Conservation (phyloP, 2,329 filamentous ascomycete genomes). For the Microsporum audouinii region DNA sequence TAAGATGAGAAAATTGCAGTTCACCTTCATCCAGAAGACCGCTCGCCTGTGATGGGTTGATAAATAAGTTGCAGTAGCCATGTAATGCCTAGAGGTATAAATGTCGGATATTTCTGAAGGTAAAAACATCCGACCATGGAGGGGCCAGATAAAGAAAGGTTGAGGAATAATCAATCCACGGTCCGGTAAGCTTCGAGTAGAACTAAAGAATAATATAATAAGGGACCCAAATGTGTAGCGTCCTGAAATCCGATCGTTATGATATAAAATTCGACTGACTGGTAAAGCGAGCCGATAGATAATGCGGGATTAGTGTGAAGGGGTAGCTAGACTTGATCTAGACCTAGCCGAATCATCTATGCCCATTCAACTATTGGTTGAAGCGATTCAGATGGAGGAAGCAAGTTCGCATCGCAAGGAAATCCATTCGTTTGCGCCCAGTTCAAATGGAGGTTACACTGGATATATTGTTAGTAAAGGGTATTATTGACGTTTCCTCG, state of each 20-base stretch:
- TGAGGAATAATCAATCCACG: background rate
- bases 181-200: conserved; percentile 26
- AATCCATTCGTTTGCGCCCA: conserved; percentile 31
- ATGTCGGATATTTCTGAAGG: conserved; percentile 12
- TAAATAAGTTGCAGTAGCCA: conserved; percentile 24
- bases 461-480: conserved; percentile 11
- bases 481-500: conserved; percentile 18
- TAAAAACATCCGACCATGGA: conserved; percentile 12
- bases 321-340: conserved; percentile 27
- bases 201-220: conserved; percentile 24
- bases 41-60: conserved; percentile 16
- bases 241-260: conserved; percentile 28
- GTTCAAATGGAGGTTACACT: conserved; percentile 29
- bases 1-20: conserved; percentile 23
- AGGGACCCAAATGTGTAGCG: conserved; percentile 24
- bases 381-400: conserved; percentile 25
- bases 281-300: conserved; percentile 24
- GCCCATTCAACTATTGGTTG: conserved; percentile 25
- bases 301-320: conserved; percentile 29
- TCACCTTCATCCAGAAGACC: conserved; percentile 28
- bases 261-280: conserved; percentile 24
- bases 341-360: conserved; percentile 25
- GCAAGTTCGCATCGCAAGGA: conserved; percentile 29
- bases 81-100: conserved; percentile 17
- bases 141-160: conserved; percentile 15